phyloP scores from a whole-genome alignment of 768 basidiomycete species.

The Russula sp. region DNA sequence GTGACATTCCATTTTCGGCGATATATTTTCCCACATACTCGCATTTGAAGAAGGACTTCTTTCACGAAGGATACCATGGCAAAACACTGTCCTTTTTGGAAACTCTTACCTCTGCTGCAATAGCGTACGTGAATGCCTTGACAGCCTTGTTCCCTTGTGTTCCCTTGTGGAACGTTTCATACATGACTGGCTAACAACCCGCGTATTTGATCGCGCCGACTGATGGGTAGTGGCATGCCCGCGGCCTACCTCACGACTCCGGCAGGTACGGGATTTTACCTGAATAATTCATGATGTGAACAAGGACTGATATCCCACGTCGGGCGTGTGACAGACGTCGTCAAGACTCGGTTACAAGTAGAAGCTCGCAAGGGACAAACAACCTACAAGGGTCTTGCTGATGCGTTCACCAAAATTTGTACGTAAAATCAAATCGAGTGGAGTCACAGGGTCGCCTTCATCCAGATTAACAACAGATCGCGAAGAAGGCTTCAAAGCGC shows the following conservation, averaged over 20 bases:
- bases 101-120: slow-evolving; percentile 74
- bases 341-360: slow-evolving; percentile 94
- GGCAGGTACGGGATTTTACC: slow-evolving; percentile 48
- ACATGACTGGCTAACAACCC: slow-evolving; percentile 8
- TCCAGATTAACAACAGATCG: slow-evolving; percentile 44
- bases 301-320: slow-evolving; percentile 17
- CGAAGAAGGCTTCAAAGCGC: slow-evolving; percentile 83
- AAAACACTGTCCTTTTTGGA: slow-evolving; percentile 90
- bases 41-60: slow-evolving; percentile 88
- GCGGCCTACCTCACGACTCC: slow-evolving; percentile 92
- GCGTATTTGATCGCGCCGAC: slow-evolving; percentile 12
- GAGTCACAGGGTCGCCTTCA: neutral
- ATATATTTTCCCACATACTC: slow-evolving; percentile 87
- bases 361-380: slow-evolving; percentile 90
- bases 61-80: slow-evolving; percentile 92
- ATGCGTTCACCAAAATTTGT: slow-evolving; percentile 91
- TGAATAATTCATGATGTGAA: slow-evolving; percentile 1
- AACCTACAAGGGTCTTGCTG: slow-evolving; percentile 80
- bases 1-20: slow-evolving; percentile 96
- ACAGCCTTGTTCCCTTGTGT: neutral
- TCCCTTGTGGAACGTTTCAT: slow-evolving; percentile 1
- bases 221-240: slow-evolving; percentile 81
- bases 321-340: slow-evolving; percentile 59
- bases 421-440: slow-evolving; percentile 30
- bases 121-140: slow-evolving; percentile 52